phyloP scores from a whole-genome alignment of 2,329 filamentous ascomycete species.

The Diplodia seriata region DNA sequence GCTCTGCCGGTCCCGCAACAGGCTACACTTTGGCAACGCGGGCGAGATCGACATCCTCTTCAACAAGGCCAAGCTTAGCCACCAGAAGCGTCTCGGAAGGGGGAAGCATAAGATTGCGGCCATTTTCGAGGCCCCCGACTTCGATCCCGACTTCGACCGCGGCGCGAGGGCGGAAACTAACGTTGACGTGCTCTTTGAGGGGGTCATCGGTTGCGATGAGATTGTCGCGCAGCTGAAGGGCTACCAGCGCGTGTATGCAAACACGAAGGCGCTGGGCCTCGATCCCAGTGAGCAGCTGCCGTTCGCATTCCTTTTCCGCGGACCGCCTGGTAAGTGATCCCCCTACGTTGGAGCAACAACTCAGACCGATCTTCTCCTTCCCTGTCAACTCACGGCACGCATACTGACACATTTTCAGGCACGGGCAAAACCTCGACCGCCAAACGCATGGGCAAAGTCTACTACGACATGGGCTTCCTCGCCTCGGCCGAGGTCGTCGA shows the following conservation, averaged over 20 bases:
- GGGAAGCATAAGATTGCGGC: slow-evolving; percentile 24
- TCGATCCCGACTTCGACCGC: slow-evolving; percentile 67
- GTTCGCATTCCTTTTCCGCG: slow-evolving; percentile 73
- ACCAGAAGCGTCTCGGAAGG: slow-evolving; percentile 52
- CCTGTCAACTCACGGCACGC: no score
- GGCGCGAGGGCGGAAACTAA: slow-evolving; percentile 57
- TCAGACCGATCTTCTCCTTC: no score
- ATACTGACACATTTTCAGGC: slow-evolving; percentile 34
- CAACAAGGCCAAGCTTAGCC: slow-evolving; percentile 60
- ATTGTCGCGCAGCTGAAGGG: slow-evolving; percentile 61
- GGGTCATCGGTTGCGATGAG: slow-evolving; percentile 64
- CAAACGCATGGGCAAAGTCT: slow-evolving; percentile 76
- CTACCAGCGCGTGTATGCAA: slow-evolving; percentile 61
- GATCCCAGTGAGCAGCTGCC: slow-evolving; percentile 67
- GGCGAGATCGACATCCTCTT: slow-evolving; percentile 76
- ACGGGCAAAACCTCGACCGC: slow-evolving; percentile 79
- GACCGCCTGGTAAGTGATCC: slow-evolving; percentile 57
- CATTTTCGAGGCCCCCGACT: slow-evolving; percentile 58
- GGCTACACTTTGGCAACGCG: slow-evolving; percentile 74
- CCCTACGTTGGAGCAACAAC: no score
- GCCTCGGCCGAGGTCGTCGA: slow-evolving; percentile 66
- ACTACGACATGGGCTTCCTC: slow-evolving; percentile 76
- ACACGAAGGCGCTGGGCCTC: slow-evolving; percentile 59
- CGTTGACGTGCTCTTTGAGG: slow-evolving; percentile 62
- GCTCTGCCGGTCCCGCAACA: slow-evolving; percentile 66